phyloP scores from a whole-genome alignment of 2,329 filamentous ascomycete species.

The Rutstroemia sp. region DNA sequence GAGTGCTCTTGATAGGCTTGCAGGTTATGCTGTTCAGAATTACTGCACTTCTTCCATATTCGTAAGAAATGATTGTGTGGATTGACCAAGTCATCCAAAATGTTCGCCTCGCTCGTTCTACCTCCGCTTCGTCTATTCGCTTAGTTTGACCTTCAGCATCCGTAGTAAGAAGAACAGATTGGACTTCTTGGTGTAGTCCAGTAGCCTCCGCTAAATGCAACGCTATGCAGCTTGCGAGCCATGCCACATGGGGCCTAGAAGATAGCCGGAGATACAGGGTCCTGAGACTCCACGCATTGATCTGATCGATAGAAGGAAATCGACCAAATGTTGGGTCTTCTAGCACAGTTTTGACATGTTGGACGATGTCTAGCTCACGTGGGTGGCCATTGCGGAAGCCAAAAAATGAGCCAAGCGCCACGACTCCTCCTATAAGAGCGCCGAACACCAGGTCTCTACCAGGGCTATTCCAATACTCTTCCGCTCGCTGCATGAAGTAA shows the following conservation, averaged over 20 bases:
- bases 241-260: constrained; percentile 24
- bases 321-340: constrained; percentile 13
- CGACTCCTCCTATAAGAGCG: constrained; percentile 28
- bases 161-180: not conserved
- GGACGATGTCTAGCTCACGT: constrained; percentile 24
- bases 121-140: constrained; percentile 2
- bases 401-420: constrained; percentile 31
- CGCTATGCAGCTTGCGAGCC: constrained; percentile 23
- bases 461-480: constrained; percentile 27
- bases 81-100: constrained; percentile 9
- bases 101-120: constrained; percentile 6
- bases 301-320: constrained; percentile 16
- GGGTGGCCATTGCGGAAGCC: constrained; percentile 16
- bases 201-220: constrained; percentile 27
- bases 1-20: constrained; percentile 4
- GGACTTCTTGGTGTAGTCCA: constrained; percentile 25
- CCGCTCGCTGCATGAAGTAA: constrained; percentile 20
- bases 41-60: constrained; percentile 17
- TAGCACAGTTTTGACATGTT: constrained; percentile 20
- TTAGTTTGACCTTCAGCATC: constrained; percentile 1
- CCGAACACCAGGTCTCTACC: constrained; percentile 28
- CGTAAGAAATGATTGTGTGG: constrained; percentile 14
- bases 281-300: constrained; percentile 21
- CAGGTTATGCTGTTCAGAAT: constrained; percentile 15
- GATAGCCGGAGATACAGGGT: constrained; percentile 25